Base-by-base conservation (phyloP, 2,329 filamentous ascomycete genomes). In the Calonectria multiphialidica region DNA sequence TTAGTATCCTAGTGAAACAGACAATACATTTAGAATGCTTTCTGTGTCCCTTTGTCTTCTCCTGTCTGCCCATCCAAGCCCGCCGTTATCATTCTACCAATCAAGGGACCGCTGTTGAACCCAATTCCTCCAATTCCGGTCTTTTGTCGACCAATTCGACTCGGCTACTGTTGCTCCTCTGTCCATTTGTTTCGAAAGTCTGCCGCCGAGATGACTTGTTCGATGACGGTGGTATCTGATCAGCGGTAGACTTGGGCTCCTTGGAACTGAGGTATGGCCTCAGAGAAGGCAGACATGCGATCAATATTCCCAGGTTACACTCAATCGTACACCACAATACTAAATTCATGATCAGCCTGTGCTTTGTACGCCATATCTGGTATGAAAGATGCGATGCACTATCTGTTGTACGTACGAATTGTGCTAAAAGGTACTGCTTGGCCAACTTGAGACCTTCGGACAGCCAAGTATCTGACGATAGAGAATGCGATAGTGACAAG, bases 401-500 rank as follows among this genome's bases (percentile, higher is more conserved):
- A 57, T 18, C 7, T 21, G 21, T 25, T 37, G 7, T 21, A 37
- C 28, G 16, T 57, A 57, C 53, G 18, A 37, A 57, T 10, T 21
- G 53, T 57, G 18, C 53, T 57, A 21, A 57, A n/a, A 3, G 53
- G 53, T 10, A 37, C 53, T 35, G 15, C 30, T 10, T 47, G 16
- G 9, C 7, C 44, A 47, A 37, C 30, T n/a, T 57, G 9, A 18
- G 50, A 33, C 6, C 10, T 15, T 18, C 25, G 25, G 4, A 57
- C 30, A 35, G 30, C 25, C 9, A 5, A 6, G 18, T 33, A 57
- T 28, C 50, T 28, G 28, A 57, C 9, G 16, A 57, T 3, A 57
- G 28, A 25, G 4, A 75, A 65, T 12, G 44, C 10, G 1, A 75
- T 75, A 5, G 73, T 75, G 10, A 75, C 42, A 2, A 72, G 12